Conservation (phyloP, 2,329 filamentous ascomycete genomes). For the Botrytis squamosa region DNA sequence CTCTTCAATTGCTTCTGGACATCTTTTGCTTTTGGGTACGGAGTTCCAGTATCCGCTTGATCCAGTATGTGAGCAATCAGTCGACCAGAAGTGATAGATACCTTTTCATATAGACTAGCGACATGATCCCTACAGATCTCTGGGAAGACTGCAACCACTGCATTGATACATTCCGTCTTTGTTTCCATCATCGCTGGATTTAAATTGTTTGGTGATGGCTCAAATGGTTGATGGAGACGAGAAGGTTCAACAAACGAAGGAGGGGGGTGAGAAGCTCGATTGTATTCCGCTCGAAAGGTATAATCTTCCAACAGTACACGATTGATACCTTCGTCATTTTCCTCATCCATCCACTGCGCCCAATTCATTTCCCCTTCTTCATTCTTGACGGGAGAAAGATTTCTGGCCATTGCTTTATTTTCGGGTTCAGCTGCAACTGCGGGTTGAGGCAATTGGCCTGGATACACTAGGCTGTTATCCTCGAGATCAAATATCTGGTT, state of each 20-base stretch:
- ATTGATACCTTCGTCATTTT: constrained; percentile 8
- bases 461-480: background rate
- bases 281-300: background rate
- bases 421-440: background rate
- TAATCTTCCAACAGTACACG: constrained; percentile 10
- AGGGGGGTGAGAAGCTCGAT: background rate
- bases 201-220: background rate
- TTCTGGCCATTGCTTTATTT: background rate
- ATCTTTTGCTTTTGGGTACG: constrained; percentile 47
- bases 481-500: background rate
- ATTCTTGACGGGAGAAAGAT: background rate
- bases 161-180: constrained; percentile 35
- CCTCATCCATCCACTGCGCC: background rate
- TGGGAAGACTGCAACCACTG: constrained; percentile 47
- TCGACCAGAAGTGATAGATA: constrained; percentile 31
- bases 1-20: constrained; percentile 39
- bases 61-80: constrained; percentile 43
- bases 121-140: constrained; percentile 47
- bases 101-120: constrained; percentile 39
- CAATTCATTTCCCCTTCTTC: background rate
- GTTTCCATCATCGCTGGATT: constrained; percentile 17
- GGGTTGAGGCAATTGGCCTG: background rate
- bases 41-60: constrained; percentile 41
- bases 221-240: background rate
- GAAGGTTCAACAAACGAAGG: background rate